Conservation (phyloP, 2,329 filamentous ascomycete genomes). For the Aspergillus floridensis region DNA sequence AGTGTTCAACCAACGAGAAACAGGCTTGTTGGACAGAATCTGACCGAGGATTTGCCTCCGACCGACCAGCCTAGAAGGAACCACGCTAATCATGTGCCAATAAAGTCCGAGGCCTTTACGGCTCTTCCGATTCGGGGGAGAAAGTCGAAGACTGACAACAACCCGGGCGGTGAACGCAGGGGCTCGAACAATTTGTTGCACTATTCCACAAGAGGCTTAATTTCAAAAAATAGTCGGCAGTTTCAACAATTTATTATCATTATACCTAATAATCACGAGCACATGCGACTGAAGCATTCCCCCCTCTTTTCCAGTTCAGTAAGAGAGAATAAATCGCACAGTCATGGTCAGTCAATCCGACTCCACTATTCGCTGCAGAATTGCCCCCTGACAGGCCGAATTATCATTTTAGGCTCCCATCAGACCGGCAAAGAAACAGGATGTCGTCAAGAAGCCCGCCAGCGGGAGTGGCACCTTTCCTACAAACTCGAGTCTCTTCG, state of each 20-base stretch:
- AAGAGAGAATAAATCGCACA: background rate
- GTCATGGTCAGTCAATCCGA: conserved; percentile 4
- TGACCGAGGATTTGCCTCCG: background rate
- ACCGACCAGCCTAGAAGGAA: background rate
- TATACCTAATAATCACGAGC: conserved; percentile 2
- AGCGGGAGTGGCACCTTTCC: conserved; percentile 19
- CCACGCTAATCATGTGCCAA: background rate
- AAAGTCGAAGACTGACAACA: background rate
- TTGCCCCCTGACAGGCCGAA: background rate
- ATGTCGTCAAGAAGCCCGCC: conserved; percentile 16
- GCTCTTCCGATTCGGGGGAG: background rate
- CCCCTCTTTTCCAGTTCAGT: background rate
- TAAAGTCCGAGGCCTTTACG: background rate
- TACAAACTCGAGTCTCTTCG: conserved; percentile 21
- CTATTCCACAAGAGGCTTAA: conserved; percentile 12
- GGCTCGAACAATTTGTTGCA: background rate
- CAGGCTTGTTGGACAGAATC: background rate
- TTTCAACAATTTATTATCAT: conserved; percentile 3
- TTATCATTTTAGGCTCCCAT: conserved; percentile 27
- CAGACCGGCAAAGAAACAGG: conserved; percentile 20
- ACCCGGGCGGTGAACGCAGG: conserved; percentile 20
- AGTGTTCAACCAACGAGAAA: background rate
- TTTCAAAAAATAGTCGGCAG: conserved; percentile 4
- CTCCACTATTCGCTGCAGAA: background rate
- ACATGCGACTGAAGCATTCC: background rate